Evolutionary conservation across 2,329 filamentous ascomycete species (phyloP), one percentile per base, ranked within the genome.

Genomic region (Seiridium cupressi): DNA sequence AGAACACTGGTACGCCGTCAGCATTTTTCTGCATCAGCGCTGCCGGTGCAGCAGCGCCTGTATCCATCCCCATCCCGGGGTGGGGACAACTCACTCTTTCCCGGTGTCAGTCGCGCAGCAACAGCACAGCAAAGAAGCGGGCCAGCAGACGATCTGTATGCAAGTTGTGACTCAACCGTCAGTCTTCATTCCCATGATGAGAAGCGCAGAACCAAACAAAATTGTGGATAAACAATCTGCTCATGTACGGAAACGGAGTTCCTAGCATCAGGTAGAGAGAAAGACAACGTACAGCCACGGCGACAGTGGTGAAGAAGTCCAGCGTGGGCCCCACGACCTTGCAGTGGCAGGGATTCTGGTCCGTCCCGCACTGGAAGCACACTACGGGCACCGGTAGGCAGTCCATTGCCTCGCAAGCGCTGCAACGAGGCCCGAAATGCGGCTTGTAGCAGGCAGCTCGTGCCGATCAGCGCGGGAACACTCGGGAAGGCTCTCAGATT

Each of bases 291-390:
- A 62, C 61, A 51, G 49, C 58, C 8, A 63, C 44, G 11, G 48
- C 53, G 48, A 61, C 59, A n/a, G 61, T 59, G 5, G 60, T 49
- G 11, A 63, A 36, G 59, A 62, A 60, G 11, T 60, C 62, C 42
- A 63, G 32, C 32, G 62, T 63, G n/a, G 60, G 60, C 8, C 62
- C 62, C 38, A 63, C 58, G 3, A 63, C 58, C 55, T 62, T 63
- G 51, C 62, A 63, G 32, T 58, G 60, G 58, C 62, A 62, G 26
- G 60, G 60, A 10, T 62, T 60, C 48, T 62, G 55, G 56, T 62
- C 51, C 54, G 61, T 62, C 18, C 62, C 60, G 57, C 60, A 62
- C 51, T 63, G 61, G 61, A 63, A 62, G 57, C 61, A 63, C 40
- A 63, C 36, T 18, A 62, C 48, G 38, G 54, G 61, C 26, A 49